Base-by-base conservation (phyloP, 139 green algal species). In the Micractinium conductrix region DNA sequence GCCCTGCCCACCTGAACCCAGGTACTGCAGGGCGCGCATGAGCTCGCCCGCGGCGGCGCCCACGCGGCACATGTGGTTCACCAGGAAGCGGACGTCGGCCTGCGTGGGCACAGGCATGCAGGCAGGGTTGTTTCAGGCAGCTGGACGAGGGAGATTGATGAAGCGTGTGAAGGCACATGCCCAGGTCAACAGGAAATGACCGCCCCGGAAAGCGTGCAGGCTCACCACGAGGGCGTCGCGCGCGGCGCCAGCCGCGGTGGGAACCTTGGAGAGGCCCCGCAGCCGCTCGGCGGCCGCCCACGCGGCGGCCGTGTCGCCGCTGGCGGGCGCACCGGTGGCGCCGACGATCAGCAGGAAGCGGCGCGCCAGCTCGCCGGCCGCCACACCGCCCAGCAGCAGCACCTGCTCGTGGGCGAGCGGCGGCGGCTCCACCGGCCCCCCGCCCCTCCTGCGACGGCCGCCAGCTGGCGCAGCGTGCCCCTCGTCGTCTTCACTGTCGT, bases 341-440 rank as follows among this genome's bases (percentile, higher is more conserved):
- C 86, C 80, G 6, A 87, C 40, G 22, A 62, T 17, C n/a, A 79
- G 37, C 80, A 87, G 74, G 42, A 89, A 84, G 44, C 85, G 85
- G 38, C 53, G 44, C 17, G 73, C 48, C 50, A 89, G 80, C 55
- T 87, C 85, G 22, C 85, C 85, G 26, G 37, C 37, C 4, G 72
- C 53, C 45, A 89, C 85, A 0, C 72, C 85, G 16, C 50, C 78
- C 44, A 89, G 81, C n/a, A 89, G 43, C 48, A 89, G 83, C 85
- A 89, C 33, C 63, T 89, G 72, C 19, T 50, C 80, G 12, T 84
- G 33, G 42, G 67, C 45, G 22, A 89, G 72, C 45, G 24, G 33
- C 17, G 68, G 45, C 33, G 9, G n/a, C 37, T 33, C 43, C 35
- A 8, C 45, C 6, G 42, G 35, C 24, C 8, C 50, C 21, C 8